Percentiles rank a stretch among this genome's conserved stretches.
phyloP scores from a whole-genome alignment of 2,329 filamentous ascomycete species.

The Penicillium sp. region DNA sequence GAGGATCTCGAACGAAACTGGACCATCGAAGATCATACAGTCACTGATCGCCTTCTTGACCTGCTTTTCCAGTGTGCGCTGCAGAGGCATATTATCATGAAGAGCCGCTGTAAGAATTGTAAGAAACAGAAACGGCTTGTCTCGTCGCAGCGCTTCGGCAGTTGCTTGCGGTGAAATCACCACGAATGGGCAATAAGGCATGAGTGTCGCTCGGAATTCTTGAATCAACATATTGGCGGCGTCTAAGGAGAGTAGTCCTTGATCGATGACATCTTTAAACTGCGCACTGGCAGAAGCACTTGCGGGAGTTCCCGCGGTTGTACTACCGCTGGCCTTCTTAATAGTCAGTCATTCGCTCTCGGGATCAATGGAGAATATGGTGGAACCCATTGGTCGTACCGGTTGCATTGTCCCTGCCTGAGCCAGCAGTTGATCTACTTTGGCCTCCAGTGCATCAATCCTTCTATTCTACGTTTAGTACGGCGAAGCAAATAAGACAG shows the following conservation, averaged over 20 bases:
- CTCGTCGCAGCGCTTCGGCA: not conserved
- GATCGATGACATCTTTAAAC: not conserved
- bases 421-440: constrained; percentile 12
- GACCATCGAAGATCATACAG: not conserved
- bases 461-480: not conserved
- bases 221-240: constrained; percentile 1
- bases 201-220: not conserved
- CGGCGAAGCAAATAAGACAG: not conserved
- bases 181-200: constrained; percentile 5
- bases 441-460: constrained; percentile 11
- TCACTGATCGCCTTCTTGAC: constrained; percentile 5
- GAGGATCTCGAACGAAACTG: not conserved
- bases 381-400: not conserved
- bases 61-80: constrained; percentile 1
- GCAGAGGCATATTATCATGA: constrained; percentile 2
- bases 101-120: not conserved
- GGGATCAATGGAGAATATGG: not conserved
- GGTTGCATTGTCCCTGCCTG: not conserved
- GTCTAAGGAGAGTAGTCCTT: not conserved
- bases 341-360: not conserved
- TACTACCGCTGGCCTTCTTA: not conserved
- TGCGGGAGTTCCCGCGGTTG: not conserved
- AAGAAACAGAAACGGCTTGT: constrained; percentile 6
- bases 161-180: not conserved
- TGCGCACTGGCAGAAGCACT: not conserved